Evolutionary conservation across 495 filamentous ascomycete species (phyloP).

Genomic region (Apiosordaria backusii): DNA sequence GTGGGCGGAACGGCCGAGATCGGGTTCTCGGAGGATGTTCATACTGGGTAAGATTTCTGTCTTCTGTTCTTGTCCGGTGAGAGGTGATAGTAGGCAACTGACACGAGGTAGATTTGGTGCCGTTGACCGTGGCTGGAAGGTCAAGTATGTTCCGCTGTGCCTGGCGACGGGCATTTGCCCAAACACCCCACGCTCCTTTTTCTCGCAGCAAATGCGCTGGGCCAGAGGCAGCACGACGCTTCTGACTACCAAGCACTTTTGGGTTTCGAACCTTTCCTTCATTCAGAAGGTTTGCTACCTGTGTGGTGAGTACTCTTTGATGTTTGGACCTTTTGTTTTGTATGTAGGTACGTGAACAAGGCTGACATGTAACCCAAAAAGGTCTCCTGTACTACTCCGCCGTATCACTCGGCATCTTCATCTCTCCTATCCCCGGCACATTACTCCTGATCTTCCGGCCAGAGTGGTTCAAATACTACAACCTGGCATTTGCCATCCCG

Average conservation of each 20-base stretch:
- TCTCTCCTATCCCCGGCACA: slow-evolving; percentile 33
- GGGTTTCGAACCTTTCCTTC: slow-evolving; percentile 29
- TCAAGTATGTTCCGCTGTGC: slow-evolving; percentile 34
- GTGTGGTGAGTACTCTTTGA: slow-evolving; percentile 20
- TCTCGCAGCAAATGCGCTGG: slow-evolving; percentile 38
- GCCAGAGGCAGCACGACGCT: slow-evolving; percentile 33
- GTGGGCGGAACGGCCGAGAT: slow-evolving; percentile 35
- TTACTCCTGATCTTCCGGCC: slow-evolving; percentile 31
- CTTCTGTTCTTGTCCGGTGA: neutral
- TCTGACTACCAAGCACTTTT: slow-evolving; percentile 32
- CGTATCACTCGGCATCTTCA: slow-evolving; percentile 35
- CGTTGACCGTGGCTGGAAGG: slow-evolving; percentile 35
- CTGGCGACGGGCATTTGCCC: slow-evolving; percentile 35
- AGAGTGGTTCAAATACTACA: slow-evolving; percentile 36
- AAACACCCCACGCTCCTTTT: slow-evolving; percentile 34
- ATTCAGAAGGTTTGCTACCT: slow-evolving; percentile 36
- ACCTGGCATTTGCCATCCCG: slow-evolving; percentile 33
- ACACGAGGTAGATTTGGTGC: slow-evolving; percentile 25
- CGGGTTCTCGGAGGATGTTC: slow-evolving; percentile 36
- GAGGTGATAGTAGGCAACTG: neutral
- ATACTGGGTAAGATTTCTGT: slow-evolving; percentile 29
- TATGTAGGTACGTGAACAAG: neutral
- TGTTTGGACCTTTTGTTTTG: neutral
- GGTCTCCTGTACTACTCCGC: slow-evolving; percentile 36
- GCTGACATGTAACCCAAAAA: slow-evolving; percentile 5